A percentile compares a stretch with the other conserved stretches of the same genome.
Conservation (phyloP, 2,329 filamentous ascomycete species). For the Hymenoscyphus infarciens region DNA sequence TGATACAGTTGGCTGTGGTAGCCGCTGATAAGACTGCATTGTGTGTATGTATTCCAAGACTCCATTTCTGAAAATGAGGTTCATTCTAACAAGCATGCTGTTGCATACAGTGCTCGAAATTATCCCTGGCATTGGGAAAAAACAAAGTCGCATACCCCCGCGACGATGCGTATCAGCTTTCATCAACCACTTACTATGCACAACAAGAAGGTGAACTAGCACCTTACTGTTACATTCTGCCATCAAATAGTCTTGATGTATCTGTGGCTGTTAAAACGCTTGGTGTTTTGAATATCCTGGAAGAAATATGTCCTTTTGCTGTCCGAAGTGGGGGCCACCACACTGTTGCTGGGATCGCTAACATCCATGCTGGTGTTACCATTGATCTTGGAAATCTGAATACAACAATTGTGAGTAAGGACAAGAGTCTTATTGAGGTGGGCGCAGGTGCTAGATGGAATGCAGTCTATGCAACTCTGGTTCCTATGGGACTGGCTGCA, state of each 20-base stretch:
- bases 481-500: conserved; percentile 28
- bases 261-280: background rate
- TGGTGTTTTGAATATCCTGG: no score
- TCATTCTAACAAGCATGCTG: no score
- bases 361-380: conserved; percentile 33
- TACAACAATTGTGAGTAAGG: conserved; percentile 27
- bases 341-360: conserved; percentile 17
- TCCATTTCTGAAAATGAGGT: no score
- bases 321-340: conserved; percentile 37
- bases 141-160: no score
- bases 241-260: background rate
- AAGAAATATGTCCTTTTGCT: conserved; percentile 41
- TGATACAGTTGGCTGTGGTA: no score
- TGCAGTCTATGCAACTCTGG: conserved; percentile 31
- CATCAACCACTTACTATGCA: no score
- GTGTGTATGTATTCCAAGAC: no score
- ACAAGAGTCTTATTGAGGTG: conserved; percentile 29
- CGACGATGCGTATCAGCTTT: no score
- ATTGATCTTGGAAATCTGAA: conserved; percentile 36
- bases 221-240: background rate
- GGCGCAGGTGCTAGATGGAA: conserved; percentile 30
- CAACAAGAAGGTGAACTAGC: background rate
- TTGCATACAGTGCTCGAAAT: no score
- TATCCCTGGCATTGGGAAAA: no score
- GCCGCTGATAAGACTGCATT: no score